phyloP scores from a whole-genome alignment of 2,329 filamentous ascomycete genomes.

The Stemphylium vesicarium region DNA sequence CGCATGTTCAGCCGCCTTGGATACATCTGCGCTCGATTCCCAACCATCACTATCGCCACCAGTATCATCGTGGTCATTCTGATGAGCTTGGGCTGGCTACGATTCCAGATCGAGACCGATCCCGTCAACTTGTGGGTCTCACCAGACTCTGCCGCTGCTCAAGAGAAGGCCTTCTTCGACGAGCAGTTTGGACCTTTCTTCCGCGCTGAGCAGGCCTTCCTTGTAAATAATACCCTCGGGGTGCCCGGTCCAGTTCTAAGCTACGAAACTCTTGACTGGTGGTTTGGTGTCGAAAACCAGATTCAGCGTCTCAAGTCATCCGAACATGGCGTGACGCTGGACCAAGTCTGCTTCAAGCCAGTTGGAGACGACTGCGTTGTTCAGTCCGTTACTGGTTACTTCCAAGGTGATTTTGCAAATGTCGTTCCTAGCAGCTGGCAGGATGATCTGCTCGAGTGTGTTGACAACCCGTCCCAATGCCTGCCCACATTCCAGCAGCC shows the following conservation, averaged over 20 bases:
- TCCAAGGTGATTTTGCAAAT: slow-evolving; percentile 69
- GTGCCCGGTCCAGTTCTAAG: slow-evolving; percentile 78
- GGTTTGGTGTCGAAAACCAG: slow-evolving; percentile 86
- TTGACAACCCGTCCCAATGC: slow-evolving; percentile 78
- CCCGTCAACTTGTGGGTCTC: slow-evolving; percentile 97
- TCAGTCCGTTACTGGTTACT: slow-evolving; percentile 91
- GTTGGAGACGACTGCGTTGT: slow-evolving; percentile 88
- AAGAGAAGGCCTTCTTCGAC: slow-evolving; percentile 95
- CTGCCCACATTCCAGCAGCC: slow-evolving; percentile 89
- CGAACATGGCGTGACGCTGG: slow-evolving; percentile 70
- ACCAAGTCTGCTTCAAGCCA: slow-evolving; percentile 94
- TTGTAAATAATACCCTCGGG: slow-evolving; percentile 82
- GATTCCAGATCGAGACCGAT: slow-evolving; percentile 87
- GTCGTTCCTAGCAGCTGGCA: slow-evolving; percentile 73
- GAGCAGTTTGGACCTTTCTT: slow-evolving; percentile 94
- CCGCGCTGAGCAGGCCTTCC: slow-evolving; percentile 88
- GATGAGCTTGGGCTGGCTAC: slow-evolving; percentile 85
- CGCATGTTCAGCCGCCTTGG: slow-evolving; percentile 80
- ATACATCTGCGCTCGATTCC: slow-evolving; percentile 80
- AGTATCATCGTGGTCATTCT: slow-evolving; percentile 78
- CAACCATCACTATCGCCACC: slow-evolving; percentile 77
- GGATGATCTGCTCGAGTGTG: slow-evolving; percentile 73
- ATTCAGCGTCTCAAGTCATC: slow-evolving; percentile 75
- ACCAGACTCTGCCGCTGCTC: slow-evolving; percentile 84
- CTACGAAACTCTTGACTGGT: slow-evolving; percentile 90